Percentiles rank a stretch among this genome's conserved stretches.
phyloP scores from a whole-genome alignment of 108 stramenopile genomes.

The Nitzschia sp. region DNA sequence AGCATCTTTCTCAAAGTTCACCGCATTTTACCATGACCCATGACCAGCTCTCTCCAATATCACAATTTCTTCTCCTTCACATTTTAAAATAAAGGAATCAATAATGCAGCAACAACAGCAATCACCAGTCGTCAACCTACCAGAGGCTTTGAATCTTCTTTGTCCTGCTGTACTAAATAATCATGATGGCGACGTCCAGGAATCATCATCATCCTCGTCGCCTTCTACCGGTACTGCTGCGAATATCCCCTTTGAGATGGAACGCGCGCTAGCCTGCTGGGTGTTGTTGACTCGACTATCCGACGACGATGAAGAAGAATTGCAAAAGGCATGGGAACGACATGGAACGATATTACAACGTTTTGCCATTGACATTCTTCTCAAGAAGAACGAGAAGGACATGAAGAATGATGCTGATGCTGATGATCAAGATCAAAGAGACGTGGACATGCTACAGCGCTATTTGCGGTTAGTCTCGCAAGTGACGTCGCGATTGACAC shows the following conservation, averaged over 20 bases:
- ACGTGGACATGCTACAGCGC: not conserved
- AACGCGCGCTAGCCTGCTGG: constrained; percentile 28
- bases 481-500: constrained; percentile 10
- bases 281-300: constrained; percentile 25
- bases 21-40: too few relatives aligned
- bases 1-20: too few relatives aligned
- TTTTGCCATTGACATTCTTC: constrained; percentile 16
- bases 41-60: too few relatives aligned
- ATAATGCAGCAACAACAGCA: not conserved
- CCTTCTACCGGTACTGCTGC: too few relatives aligned
- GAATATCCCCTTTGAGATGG: constrained; percentile 16
- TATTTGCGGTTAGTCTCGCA: constrained; percentile 25
- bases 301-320: not conserved
- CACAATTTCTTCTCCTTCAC: too few relatives aligned
- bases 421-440: not conserved
- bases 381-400: not conserved
- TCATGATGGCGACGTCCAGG: not conserved
- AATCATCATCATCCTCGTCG: not conserved
- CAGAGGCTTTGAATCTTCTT: not conserved
- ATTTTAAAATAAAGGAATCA: too few relatives aligned
- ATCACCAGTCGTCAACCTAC: not conserved
- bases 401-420: not conserved
- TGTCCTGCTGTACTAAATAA: not conserved
- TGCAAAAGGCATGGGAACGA: constrained; percentile 14
- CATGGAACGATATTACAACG: not conserved